Conservation (phyloP, 345 rosid genomes). For the Draba incana region DNA sequence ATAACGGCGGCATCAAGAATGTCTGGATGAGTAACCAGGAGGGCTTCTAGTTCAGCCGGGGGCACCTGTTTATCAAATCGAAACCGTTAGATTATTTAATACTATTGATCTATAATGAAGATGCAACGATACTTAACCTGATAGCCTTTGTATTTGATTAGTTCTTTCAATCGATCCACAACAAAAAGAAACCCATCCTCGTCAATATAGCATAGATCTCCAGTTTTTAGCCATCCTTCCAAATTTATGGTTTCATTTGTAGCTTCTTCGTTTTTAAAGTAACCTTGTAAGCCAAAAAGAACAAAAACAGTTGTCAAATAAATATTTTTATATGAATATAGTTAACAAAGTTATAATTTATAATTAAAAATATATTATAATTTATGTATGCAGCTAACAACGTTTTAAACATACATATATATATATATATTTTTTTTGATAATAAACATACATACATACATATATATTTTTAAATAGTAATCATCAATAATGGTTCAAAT, state of each 20-base stretch:
- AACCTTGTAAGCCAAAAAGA: constrained; percentile 48
- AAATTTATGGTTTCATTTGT: constrained; percentile 64
- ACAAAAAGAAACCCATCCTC: constrained; percentile 78
- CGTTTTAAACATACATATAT: too few relatives aligned
- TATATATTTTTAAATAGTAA: too few relatives aligned
- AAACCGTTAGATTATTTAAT: not conserved
- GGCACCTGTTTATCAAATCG: constrained; percentile 54
- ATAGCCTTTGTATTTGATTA: constrained; percentile 91
- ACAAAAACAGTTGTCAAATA: too few relatives aligned
- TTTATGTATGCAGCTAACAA: too few relatives aligned
- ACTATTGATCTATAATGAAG: not conserved
- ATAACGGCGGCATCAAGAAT: constrained; percentile 78
- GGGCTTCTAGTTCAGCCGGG: constrained; percentile 86
- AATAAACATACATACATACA: too few relatives aligned
- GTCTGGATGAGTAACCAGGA: constrained; percentile 63
- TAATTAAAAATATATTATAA: too few relatives aligned
- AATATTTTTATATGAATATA: too few relatives aligned
- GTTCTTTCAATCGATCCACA: constrained; percentile 85
- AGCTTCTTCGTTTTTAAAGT: constrained; percentile 69
- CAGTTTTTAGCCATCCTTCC: constrained; percentile 90
- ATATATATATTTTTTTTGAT: too few relatives aligned
- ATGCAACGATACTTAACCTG: constrained; percentile 50
- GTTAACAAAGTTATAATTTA: too few relatives aligned
- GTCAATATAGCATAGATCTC: constrained; percentile 83
- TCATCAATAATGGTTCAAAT: too few relatives aligned